phyloP scores from a whole-genome alignment of 129 eudicot species.

The Flaveria ramosissima region DNA sequence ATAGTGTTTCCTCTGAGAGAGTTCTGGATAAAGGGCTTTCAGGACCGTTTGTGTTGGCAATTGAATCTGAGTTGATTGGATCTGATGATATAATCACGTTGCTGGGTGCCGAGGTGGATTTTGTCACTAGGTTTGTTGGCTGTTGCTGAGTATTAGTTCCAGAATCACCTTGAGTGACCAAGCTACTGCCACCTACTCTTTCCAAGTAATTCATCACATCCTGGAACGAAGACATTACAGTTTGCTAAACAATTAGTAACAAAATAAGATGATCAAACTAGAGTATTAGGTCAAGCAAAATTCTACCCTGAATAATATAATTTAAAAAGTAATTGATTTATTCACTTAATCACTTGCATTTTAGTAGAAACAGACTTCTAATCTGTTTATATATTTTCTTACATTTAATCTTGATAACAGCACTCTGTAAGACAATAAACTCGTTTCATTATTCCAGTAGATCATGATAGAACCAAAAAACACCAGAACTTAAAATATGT shows the following conservation, averaged over 20 bases:
- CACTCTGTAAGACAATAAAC: not conserved
- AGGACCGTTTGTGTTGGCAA: slow-evolving; percentile 44
- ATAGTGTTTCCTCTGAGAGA: slow-evolving; percentile 76
- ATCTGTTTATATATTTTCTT: not conserved
- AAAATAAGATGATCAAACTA: not conserved
- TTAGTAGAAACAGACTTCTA: not conserved
- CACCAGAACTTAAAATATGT: not conserved
- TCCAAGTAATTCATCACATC: slow-evolving; percentile 84
- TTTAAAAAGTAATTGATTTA: not conserved
- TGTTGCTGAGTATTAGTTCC: slow-evolving; percentile 62
- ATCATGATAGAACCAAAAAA: slow-evolving; percentile 13
- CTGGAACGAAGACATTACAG: slow-evolving; percentile 34
- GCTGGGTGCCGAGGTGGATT: slow-evolving; percentile 60
- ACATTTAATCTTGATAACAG: not conserved
- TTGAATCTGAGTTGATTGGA: slow-evolving; percentile 48
- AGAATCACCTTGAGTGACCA: slow-evolving; percentile 59
- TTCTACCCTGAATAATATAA: not conserved
- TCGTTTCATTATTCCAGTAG: slow-evolving; percentile 7
- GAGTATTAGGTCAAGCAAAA: slow-evolving; percentile 7
- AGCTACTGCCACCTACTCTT: slow-evolving; percentile 52
- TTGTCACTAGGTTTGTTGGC: slow-evolving; percentile 39
- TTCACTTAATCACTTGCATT: not conserved
- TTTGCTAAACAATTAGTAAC: not conserved
- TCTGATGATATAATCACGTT: slow-evolving; percentile 49
- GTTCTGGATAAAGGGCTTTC: slow-evolving; percentile 76